Evolutionary conservation across 345 rosid species (phyloP), one percentile per base, ranked within the genome.

Genomic region (Lepidium aucheri): DNA sequence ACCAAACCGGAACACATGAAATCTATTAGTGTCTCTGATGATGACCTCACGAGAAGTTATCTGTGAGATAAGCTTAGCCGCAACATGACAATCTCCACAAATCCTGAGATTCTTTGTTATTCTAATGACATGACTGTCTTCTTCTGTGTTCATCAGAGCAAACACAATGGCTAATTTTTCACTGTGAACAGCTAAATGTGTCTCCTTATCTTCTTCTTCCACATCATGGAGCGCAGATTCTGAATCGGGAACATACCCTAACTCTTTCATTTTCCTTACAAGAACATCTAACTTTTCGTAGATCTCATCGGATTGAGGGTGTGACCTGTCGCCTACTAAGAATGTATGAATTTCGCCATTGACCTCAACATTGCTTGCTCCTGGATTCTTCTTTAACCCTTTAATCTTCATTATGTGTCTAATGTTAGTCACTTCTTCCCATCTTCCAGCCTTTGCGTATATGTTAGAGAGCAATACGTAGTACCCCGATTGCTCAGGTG

Each of bases 171-270:
- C 96, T 60, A 88, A 41, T 60, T 86, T 88, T 79, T 88, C 96
- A 65, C 96, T 86, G 38, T 86, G 96, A 66, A 88, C 86, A 10
- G 84, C 83, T 24, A 86, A 78, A 74, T 88, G 96, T 20, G 81
- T 46, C 68, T 83, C 95, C 60, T 88, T 88, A 69, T 88, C 95
- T 80, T 85, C 91, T 49, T 86, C 88, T 68, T 88, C 95, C 43
- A 86, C 85, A 72, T 88, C 95, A 56, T 88, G 95, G 28, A 88
- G 87, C 0, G 95, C 91, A 0, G 86, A 82, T 52, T 75, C 84
- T 3, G 81, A 84, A 50, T 82, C 85, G 0, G 95, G 89, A 61
- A 70, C 68, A 70, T 88, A 88, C 55, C 89, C 89, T 9, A 69
- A 52, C 63, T 80, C 86, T 72, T 84, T 88, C 91, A 88, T 84